Evolutionary conservation across 2,329 filamentous ascomycete genomes (phyloP).

Genomic region (Colletotrichum tabaci): DNA sequence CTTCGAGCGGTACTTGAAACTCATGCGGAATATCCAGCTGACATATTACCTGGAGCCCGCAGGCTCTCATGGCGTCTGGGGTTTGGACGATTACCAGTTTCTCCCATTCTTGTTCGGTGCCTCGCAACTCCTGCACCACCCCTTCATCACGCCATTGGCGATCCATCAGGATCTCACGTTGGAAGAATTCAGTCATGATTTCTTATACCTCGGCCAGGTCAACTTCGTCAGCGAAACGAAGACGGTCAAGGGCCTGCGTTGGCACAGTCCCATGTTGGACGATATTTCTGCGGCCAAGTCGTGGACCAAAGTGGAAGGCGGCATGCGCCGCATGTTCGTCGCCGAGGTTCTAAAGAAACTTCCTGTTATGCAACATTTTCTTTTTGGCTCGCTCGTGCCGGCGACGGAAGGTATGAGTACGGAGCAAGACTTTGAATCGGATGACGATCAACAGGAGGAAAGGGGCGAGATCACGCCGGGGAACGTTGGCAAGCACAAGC

Average conservation of each 20-base stretch:
- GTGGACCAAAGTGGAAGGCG: conserved; percentile 93
- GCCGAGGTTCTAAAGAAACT: conserved; percentile 93
- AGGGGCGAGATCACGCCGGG: conserved; percentile 68
- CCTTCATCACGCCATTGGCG: conserved; percentile 80
- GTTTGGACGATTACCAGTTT: conserved; percentile 97
- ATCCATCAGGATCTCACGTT: conserved; percentile 92
- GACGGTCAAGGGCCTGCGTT: conserved; percentile 92
- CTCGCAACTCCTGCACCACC: conserved; percentile 88
- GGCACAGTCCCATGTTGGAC: conserved; percentile 98
- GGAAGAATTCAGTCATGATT: conserved; percentile 88
- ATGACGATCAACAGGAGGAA: conserved; percentile 65
- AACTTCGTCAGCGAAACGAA: conserved; percentile 96
- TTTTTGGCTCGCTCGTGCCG: conserved; percentile 90
- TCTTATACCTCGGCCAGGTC: conserved; percentile 93
- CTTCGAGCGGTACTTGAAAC: conserved; percentile 84
- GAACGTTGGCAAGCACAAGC: conserved; percentile 78
- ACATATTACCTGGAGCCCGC: conserved; percentile 98
- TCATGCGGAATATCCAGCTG: conserved; percentile 91
- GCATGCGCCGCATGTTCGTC: conserved; percentile 97
- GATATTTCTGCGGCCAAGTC: conserved; percentile 93
- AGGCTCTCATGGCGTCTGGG: conserved; percentile 98
- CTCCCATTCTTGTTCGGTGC: conserved; percentile 96
- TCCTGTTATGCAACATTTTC: conserved; percentile 98
- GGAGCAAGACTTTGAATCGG: conserved; percentile 66
- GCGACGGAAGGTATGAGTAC: conserved; percentile 86